A percentile compares a stretch with the other conserved stretches of the same genome.
phyloP scores from a whole-genome alignment of 164 flowering plant species.

The Annona cherimola region DNA sequence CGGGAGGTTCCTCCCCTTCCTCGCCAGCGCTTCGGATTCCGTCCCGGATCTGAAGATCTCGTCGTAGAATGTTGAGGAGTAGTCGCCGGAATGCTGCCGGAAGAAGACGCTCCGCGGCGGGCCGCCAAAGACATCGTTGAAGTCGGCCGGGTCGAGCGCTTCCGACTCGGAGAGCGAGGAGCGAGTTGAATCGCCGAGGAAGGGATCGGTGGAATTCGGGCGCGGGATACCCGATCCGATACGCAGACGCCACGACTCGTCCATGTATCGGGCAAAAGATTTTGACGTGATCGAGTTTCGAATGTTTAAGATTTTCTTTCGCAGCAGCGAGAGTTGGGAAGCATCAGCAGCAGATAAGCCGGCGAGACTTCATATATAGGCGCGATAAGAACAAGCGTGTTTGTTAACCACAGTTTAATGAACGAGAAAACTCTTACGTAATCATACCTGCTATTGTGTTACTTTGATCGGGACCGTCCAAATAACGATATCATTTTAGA shows the following conservation, averaged over 20 bases:
- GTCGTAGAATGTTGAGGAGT: slow-evolving; percentile 35
- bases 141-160: slow-evolving; percentile 39
- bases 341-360: too few species aligned
- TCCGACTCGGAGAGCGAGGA: slow-evolving; percentile 10
- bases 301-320: too few species aligned
- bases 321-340: too few species aligned
- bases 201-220: slow-evolving; percentile 39
- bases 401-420: too few species aligned
- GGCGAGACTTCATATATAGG: too few species aligned
- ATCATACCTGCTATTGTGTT: too few species aligned
- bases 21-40: slow-evolving; percentile 19
- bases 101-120: slow-evolving; percentile 61
- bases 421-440: too few species aligned
- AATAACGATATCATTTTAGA: too few species aligned
- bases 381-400: too few species aligned
- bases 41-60: slow-evolving; percentile 47
- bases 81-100: slow-evolving; percentile 38
- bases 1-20: slow-evolving; percentile 41
- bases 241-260: slow-evolving; percentile 66
- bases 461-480: too few species aligned
- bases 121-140: slow-evolving; percentile 87
- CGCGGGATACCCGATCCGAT: slow-evolving; percentile 37
- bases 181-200: slow-evolving; percentile 4
- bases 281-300: too few species aligned
- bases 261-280: slow-evolving; percentile 31